Evolutionary conservation across 2,329 filamentous ascomycete genomes (phyloP).

Genomic region (Amauroascus verrucosus): DNA sequence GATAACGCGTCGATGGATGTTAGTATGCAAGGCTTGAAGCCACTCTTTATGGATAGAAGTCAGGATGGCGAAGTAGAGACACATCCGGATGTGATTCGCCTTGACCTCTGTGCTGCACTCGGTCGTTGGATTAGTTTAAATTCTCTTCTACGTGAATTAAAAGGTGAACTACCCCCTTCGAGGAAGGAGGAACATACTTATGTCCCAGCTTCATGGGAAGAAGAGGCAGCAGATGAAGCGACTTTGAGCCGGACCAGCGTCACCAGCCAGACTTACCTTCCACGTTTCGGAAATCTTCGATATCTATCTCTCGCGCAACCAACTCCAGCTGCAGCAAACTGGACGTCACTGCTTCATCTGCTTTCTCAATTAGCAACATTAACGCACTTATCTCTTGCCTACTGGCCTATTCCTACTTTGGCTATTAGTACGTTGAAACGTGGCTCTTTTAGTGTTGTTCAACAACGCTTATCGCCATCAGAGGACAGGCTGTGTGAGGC

Average conservation of each 20-base stretch:
- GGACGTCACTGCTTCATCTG: slow-evolving; percentile 46
- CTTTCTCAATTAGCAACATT: slow-evolving; percentile 46
- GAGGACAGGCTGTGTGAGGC: slow-evolving; percentile 49
- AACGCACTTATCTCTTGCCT: slow-evolving; percentile 52
- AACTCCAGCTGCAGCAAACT: slow-evolving; percentile 37
- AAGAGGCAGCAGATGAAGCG: slow-evolving; percentile 16
- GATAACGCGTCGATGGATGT: slow-evolving; percentile 32
- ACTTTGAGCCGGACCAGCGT: not conserved
- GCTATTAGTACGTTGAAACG: slow-evolving; percentile 41
- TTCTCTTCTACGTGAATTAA: slow-evolving; percentile 38
- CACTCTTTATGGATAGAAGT: slow-evolving; percentile 35
- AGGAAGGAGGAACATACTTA: not conserved
- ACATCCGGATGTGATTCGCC: slow-evolving; percentile 37
- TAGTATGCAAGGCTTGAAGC: slow-evolving; percentile 38
- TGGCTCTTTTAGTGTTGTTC: not conserved
- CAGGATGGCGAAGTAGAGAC: slow-evolving; percentile 15
- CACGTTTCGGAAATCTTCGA: slow-evolving; percentile 44
- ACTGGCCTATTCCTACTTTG: slow-evolving; percentile 51
- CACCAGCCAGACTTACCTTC: slow-evolving; percentile 19
- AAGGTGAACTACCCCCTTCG: slow-evolving; percentile 21
- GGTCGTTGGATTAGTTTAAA: slow-evolving; percentile 41
- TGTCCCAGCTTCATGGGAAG: slow-evolving; percentile 36
- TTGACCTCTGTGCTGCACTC: slow-evolving; percentile 46
- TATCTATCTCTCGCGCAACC: slow-evolving; percentile 50
- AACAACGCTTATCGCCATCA: slow-evolving; percentile 21